Conservation (phyloP, 2,329 filamentous ascomycete genomes). For the Verticillium tricorpus region DNA sequence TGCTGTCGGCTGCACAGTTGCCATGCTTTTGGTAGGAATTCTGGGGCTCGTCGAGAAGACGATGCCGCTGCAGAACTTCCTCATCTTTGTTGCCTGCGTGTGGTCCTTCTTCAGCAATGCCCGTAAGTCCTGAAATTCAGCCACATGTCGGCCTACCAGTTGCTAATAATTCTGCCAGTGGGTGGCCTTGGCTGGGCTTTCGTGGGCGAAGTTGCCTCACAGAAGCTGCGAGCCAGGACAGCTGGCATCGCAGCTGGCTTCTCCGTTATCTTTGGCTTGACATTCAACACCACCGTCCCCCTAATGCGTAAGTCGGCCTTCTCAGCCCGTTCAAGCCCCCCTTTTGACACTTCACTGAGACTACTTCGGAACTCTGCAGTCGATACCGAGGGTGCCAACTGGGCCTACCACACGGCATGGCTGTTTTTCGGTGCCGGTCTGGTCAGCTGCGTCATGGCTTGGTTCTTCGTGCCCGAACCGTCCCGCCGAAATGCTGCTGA, state of each 20-base stretch:
- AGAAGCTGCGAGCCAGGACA: constrained; percentile 25
- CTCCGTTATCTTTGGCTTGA: constrained; percentile 14
- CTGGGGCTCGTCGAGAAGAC: constrained; percentile 11
- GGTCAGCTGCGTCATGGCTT: constrained; percentile 21
- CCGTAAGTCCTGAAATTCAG: neutral
- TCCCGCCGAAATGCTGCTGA: constrained; percentile 16
- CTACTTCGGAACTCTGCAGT: constrained; percentile 3
- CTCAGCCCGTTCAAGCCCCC: no score
- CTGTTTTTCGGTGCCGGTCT: constrained; percentile 22
- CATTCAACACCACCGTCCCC: constrained; percentile 19
- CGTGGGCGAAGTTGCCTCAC: constrained; percentile 29
- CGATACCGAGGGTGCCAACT: constrained; percentile 23
- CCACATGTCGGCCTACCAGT: no score
- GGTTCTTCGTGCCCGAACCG: constrained; percentile 13
- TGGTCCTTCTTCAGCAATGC: constrained; percentile 14
- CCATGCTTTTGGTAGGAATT: constrained; percentile 14
- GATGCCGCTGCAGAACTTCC: constrained; percentile 9
- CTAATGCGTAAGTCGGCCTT: constrained; percentile 17
- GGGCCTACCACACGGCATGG: constrained; percentile 25
- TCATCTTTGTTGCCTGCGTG: constrained; percentile 17
- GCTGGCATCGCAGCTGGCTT: constrained; percentile 23
- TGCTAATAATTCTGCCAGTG: neutral
- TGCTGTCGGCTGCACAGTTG: constrained; percentile 1
- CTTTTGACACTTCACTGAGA: no score
- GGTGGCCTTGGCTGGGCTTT: constrained; percentile 22